Conservation (phyloP, 805 yeast species). For the Candida coquimbonensis region DNA sequence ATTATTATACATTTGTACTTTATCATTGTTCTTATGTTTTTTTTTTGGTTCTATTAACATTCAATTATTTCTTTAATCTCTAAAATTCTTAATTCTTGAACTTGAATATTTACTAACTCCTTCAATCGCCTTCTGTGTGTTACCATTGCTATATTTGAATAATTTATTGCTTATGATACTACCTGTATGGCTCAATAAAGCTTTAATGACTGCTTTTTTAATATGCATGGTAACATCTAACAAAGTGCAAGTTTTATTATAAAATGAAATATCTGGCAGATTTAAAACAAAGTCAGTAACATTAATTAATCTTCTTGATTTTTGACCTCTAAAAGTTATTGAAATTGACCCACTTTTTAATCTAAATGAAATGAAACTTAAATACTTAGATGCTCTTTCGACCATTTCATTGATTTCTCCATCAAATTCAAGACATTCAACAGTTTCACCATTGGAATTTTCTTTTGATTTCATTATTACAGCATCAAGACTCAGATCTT, state of each 20-base stretch:
- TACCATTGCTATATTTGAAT: slow-evolving; percentile 27
- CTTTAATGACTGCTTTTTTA: slow-evolving; percentile 54
- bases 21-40: neutral
- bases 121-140: slow-evolving; percentile 9
- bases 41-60: neutral
- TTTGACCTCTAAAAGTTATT: slow-evolving; percentile 73
- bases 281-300: slow-evolving; percentile 65
- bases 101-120: slow-evolving; percentile 20
- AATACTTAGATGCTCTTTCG: slow-evolving; percentile 61
- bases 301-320: slow-evolving; percentile 61
- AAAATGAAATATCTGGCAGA: slow-evolving; percentile 54
- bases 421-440: slow-evolving; percentile 7
- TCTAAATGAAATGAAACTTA: slow-evolving; percentile 56
- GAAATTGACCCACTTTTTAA: slow-evolving; percentile 46
- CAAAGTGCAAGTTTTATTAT: slow-evolving; percentile 63
- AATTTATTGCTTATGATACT: slow-evolving; percentile 74
- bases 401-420: slow-evolving; percentile 58
- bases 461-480: neutral
- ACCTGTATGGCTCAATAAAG: slow-evolving; percentile 62
- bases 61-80: slow-evolving; percentile 1
- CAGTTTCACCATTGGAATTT: neutral
- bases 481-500: slow-evolving; percentile 8
- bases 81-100: slow-evolving; percentile 18
- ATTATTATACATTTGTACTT: neutral
- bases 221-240: slow-evolving; percentile 58